Conservation (phyloP, 768 basidiomycete species). For the Amylocystis lapponica region DNA sequence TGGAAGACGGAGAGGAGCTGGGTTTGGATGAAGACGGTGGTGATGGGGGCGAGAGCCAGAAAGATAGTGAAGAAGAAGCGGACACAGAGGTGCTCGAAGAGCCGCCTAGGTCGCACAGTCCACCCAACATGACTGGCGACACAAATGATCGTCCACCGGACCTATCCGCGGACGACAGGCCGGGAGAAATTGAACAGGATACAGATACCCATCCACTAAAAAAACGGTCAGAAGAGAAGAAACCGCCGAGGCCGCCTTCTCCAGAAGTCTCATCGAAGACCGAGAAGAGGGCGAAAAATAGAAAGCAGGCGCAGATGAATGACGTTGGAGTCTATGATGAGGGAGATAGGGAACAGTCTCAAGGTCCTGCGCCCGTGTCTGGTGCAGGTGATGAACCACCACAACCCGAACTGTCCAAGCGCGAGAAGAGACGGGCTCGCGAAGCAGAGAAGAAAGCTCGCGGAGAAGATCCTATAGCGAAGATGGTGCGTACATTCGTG, state of each 20-base stretch:
- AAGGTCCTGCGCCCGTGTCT: neutral
- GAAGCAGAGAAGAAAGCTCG: slow-evolving; percentile 67
- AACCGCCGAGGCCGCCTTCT: slow-evolving; percentile 2
- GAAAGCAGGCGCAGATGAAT: neutral
- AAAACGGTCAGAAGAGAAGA: slow-evolving; percentile 7
- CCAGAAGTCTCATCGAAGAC: slow-evolving; percentile 9
- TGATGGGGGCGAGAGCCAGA: slow-evolving; percentile 18
- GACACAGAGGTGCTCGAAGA: slow-evolving; percentile 10
- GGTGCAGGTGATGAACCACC: neutral
- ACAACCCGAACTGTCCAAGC: slow-evolving; percentile 52
- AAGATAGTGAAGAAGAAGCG: slow-evolving; percentile 21
- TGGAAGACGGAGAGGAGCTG: slow-evolving; percentile 62
- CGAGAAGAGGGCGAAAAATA: slow-evolving; percentile 3
- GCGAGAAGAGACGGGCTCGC: slow-evolving; percentile 71
- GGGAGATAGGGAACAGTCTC: too few relatives aligned
- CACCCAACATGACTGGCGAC: too few relatives aligned
- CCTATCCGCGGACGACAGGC: too few relatives aligned
- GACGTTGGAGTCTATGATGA: neutral
- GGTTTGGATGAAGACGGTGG: slow-evolving; percentile 34
- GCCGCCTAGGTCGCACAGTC: slow-evolving; percentile 1
- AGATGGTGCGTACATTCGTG: slow-evolving; percentile 10
- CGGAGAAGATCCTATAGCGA: slow-evolving; percentile 23
- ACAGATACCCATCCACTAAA: slow-evolving; percentile 7
- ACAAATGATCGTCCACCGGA: too few relatives aligned
- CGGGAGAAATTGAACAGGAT: too few relatives aligned